Evolutionary conservation across 2,329 filamentous ascomycete species (phyloP).

Genomic region (Microsporum audouinii): DNA sequence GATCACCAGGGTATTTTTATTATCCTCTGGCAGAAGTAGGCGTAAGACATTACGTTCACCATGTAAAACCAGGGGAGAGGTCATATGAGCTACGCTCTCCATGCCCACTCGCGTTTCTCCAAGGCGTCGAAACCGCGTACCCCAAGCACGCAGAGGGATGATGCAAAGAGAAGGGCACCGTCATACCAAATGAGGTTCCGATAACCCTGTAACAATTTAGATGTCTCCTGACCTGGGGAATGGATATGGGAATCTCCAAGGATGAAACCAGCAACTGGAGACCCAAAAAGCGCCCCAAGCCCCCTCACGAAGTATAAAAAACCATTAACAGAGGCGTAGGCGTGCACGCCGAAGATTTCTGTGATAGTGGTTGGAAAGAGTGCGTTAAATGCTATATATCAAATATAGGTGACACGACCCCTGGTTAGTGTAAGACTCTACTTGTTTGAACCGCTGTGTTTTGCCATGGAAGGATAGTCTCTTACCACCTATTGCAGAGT

Average conservation of each 20-base stretch:
- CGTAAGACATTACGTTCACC: too few relatives aligned
- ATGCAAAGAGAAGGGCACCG: constrained; percentile 17
- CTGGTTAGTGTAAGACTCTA: neutral
- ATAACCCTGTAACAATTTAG: constrained; percentile 4
- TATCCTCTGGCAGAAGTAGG: too few relatives aligned
- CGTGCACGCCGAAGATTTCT: constrained; percentile 30
- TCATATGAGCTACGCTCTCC: constrained; percentile 6
- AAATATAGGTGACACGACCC: neutral
- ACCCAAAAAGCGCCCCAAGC: constrained; percentile 29
- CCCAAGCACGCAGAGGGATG: constrained; percentile 17
- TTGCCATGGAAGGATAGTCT: neutral
- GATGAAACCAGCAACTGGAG: constrained; percentile 24
- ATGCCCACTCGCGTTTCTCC: constrained; percentile 16
- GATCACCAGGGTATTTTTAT: neutral
- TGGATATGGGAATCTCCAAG: constrained; percentile 7
- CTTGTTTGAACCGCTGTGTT: neutral
- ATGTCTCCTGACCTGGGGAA: constrained; percentile 5
- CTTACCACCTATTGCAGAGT: constrained; percentile 2
- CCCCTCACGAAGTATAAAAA: constrained; percentile 32
- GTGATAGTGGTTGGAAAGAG: constrained; percentile 32
- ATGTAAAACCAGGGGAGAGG: neutral
- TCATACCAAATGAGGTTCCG: constrained; percentile 18
- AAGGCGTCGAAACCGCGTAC: constrained; percentile 17
- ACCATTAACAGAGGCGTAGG: constrained; percentile 30
- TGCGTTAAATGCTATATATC: constrained; percentile 13